Conservation (phyloP, 495 filamentous ascomycete species). For the Rhypophila decipiens region DNA sequence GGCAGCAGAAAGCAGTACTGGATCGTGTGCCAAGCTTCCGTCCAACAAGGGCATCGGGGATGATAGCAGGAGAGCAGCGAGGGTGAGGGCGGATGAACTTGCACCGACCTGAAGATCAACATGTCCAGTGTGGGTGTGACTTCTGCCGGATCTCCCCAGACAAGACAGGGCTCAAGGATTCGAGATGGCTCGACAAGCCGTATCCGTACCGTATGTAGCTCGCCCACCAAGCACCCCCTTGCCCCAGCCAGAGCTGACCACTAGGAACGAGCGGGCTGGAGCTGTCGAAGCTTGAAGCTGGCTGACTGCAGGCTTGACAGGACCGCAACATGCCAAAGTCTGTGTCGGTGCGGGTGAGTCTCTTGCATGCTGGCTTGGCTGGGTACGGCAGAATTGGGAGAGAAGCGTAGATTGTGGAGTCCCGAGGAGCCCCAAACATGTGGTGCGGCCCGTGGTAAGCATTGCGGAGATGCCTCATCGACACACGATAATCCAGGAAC, state of each 20-base stretch:
- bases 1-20: conserved; percentile 27
- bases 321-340: neutral
- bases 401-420: conserved; percentile 2
- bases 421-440: no score
- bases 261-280: no score
- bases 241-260: conserved; percentile 8
- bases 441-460: conserved; percentile 7
- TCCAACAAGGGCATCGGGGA: conserved; percentile 16
- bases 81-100: conserved; percentile 7
- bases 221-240: conserved; percentile 6
- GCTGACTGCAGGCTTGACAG: no score
- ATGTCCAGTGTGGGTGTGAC: conserved; percentile 3
- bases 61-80: conserved; percentile 6
- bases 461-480: conserved; percentile 17
- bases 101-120: conserved; percentile 10
- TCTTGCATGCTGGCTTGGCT: neutral
- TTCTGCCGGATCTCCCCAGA: conserved; percentile 16
- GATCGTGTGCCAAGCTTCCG: conserved; percentile 13
- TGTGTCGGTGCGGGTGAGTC: neutral
- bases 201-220: no score
- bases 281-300: no score
- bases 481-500: conserved; percentile 9
- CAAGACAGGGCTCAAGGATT: conserved; percentile 12
- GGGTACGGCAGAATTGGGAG: conserved; percentile 6
- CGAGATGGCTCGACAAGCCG: conserved; percentile 14